Evolutionary conservation across 2,329 filamentous ascomycete species (phyloP).

Genomic region (Neoscytalidium dimidiatum): DNA sequence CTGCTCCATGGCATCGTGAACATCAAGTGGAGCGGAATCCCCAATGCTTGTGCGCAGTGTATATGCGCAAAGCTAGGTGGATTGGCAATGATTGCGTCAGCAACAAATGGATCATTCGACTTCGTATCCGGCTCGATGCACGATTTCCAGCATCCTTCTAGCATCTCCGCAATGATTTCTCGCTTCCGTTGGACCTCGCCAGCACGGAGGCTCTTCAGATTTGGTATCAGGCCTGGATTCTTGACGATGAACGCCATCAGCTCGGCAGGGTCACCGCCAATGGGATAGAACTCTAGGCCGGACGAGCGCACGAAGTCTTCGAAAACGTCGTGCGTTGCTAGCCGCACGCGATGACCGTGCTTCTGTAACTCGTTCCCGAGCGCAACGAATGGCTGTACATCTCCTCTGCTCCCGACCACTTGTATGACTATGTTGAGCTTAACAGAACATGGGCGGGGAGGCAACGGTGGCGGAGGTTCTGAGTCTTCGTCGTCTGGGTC

Average conservation of each 20-base stretch:
- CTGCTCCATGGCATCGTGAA: constrained; percentile 52
- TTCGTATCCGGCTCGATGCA: constrained; percentile 19
- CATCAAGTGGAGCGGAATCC: constrained; percentile 25
- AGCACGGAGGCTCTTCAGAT: constrained; percentile 28
- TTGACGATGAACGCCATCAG: constrained; percentile 73
- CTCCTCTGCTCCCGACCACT: constrained; percentile 55
- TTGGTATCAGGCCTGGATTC: constrained; percentile 64
- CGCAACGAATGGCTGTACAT: constrained; percentile 62
- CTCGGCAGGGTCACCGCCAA: constrained; percentile 58
- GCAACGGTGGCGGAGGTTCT: not conserved
- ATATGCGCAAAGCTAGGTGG: constrained; percentile 26
- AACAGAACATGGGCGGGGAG: not conserved
- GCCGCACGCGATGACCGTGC: constrained; percentile 57
- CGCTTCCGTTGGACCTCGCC: constrained; percentile 31
- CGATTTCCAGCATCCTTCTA: constrained; percentile 37
- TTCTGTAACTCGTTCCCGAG: constrained; percentile 54
- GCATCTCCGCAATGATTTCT: constrained; percentile 32
- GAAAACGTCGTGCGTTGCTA: constrained; percentile 60
- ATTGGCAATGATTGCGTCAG: constrained; percentile 25
- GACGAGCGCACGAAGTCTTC: constrained; percentile 54
- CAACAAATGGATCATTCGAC: constrained; percentile 21
- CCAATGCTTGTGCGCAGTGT: constrained; percentile 24
- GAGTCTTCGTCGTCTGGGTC: not conserved
- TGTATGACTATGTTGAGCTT: constrained; percentile 57
- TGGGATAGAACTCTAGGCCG: constrained; percentile 60